Conservation (phyloP, 805 yeast species). For the Lachancea waltii region DNA sequence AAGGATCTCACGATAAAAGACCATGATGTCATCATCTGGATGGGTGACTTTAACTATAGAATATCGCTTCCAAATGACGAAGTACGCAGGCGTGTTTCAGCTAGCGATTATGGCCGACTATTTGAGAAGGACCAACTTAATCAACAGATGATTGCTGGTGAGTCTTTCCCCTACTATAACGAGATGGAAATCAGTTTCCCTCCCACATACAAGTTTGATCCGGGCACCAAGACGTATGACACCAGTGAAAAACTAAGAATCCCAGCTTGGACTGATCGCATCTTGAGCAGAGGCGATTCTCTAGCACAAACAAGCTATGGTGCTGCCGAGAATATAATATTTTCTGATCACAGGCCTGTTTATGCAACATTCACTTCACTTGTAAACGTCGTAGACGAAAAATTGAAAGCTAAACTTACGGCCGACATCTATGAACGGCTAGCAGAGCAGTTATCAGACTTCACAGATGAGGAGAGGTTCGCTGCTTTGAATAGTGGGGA, state of each 20-base stretch:
- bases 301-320: slow-evolving; percentile 57
- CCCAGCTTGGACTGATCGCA: slow-evolving; percentile 98
- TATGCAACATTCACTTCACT: slow-evolving; percentile 60
- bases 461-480: slow-evolving; percentile 36
- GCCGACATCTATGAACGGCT: slow-evolving; percentile 50
- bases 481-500: slow-evolving; percentile 14
- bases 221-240: slow-evolving; percentile 76
- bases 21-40: slow-evolving; percentile 82
- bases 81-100: slow-evolving; percentile 51
- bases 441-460: slow-evolving; percentile 40
- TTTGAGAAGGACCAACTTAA: slow-evolving; percentile 73
- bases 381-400: slow-evolving; percentile 61
- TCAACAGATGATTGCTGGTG: slow-evolving; percentile 66
- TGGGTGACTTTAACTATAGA: slow-evolving; percentile 91
- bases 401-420: slow-evolving; percentile 42
- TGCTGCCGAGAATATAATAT: slow-evolving; percentile 47
- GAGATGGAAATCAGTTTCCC: slow-evolving; percentile 76
- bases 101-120: slow-evolving; percentile 43
- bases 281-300: slow-evolving; percentile 56
- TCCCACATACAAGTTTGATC: slow-evolving; percentile 93
- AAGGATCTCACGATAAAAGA: slow-evolving; percentile 54
- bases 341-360: slow-evolving; percentile 91
- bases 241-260: slow-evolving; percentile 85
- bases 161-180: slow-evolving; percentile 72
- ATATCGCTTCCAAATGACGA: slow-evolving; percentile 62